Base-by-base conservation (phyloP, 2,329 filamentous ascomycete genomes). In the Trichoderma lentiforme region DNA sequence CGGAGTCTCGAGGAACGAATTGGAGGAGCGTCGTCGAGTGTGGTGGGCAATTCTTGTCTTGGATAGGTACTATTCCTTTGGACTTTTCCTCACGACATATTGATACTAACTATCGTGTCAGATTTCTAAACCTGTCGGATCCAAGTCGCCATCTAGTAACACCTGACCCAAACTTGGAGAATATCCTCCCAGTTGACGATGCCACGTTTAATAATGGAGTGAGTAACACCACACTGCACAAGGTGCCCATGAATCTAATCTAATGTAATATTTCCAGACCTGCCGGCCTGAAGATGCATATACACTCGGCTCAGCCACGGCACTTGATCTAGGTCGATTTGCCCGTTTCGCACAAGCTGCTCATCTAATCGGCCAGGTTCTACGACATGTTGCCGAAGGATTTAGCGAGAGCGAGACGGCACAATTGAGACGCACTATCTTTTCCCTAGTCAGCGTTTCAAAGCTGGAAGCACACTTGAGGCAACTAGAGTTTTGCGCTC, bases 361-460 rank as follows among this genome's bases (percentile, higher is more conserved):
- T 12, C 72, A 71, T 53, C 43, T 73, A 28, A 64, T 73, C 26
- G 71, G 72, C 34, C 70, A 73, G 28, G 72, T 71, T 18, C 34
- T 73, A 7, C 63, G 24, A 2, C 63, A 68, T 4, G 53, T 68
- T 26, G 53, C 39, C 26, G 65, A 72, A 47, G 39, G 60, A 24
- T 66, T n/a, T 5, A 26, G 39, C 3, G 67, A 70, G 39, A 62
- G 60, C 24, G 70, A 69, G 24, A 73, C 63, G 11, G 70, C 72
- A 15, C 72, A 73, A 51, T 34, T 73, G 43, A 68, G 72, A n/a
- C 70, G 72, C 28, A 73, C 72, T 8, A 73, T 73, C 5, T 67
- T 73, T 21, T 69, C 72, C 2, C 39, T 73, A 1, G 70, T 73
- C 9, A 72, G 51, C 15, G 58, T 73, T 28, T 66, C 62, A 7